Conservation (phyloP, 1,139 yeast species). For the Hanseniaspora sp. region DNA sequence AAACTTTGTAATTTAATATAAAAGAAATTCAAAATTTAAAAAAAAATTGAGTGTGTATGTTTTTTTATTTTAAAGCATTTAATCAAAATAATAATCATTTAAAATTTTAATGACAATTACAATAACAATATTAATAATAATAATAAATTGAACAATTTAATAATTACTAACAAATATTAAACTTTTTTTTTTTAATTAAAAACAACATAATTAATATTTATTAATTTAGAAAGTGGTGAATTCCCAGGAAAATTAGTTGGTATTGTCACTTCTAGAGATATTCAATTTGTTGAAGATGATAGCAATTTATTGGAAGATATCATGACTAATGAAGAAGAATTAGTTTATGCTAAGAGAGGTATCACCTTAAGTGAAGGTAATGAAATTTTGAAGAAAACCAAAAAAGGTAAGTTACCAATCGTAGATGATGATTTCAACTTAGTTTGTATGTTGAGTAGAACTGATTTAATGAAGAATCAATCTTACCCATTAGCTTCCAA, state of each 20-base stretch:
- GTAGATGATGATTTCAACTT: conserved; percentile 67
- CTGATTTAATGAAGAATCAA: conserved; percentile 93
- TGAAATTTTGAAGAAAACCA: conserved; percentile 77
- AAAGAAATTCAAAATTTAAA: neutral
- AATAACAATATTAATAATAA: no score
- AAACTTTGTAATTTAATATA: neutral
- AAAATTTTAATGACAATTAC: no score
- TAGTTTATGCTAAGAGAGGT: conserved; percentile 75
- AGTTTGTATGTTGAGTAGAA: conserved; percentile 82
- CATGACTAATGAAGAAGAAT: conserved; percentile 66
- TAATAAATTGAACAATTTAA: no score
- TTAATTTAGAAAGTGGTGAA: conserved; percentile 58
- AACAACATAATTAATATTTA: neutral
- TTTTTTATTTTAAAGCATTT: neutral
- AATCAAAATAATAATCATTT: no score
- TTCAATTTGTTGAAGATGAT: conserved; percentile 81
- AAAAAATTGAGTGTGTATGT: neutral
- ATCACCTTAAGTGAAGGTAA: conserved; percentile 78
- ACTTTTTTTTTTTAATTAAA: neutral
- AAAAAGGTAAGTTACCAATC: conserved; percentile 95
- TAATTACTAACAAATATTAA: conserved; percentile 1
- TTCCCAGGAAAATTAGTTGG: conserved; percentile 86
- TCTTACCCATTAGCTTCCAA: conserved; percentile 90
- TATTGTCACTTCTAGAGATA: conserved; percentile 92
- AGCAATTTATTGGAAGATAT: conserved; percentile 54